A percentile compares a stretch with the other conserved stretches of the same genome.
phyloP scores from a whole-genome alignment of 495 filamentous ascomycete genomes.

The Cenococcum geophilum region DNA sequence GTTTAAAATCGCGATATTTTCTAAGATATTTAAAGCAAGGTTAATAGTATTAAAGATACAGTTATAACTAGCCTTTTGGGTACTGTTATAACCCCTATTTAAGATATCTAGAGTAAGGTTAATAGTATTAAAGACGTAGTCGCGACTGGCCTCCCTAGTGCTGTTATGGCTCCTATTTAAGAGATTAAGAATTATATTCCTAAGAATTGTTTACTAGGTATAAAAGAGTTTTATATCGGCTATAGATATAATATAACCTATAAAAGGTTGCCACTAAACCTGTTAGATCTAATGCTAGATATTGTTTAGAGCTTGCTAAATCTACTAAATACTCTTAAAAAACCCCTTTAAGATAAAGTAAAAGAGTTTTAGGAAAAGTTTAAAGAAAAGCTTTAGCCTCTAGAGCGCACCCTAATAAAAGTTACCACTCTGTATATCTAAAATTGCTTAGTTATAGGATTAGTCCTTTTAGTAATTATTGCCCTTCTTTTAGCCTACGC shows the following conservation, averaged over 20 bases:
- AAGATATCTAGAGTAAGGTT: too few species aligned
- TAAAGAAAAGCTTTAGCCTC: not conserved
- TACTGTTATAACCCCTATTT: too few species aligned
- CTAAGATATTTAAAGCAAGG: not conserved
- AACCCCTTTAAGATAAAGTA: not conserved
- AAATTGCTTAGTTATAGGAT: not conserved
- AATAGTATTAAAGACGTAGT: too few species aligned
- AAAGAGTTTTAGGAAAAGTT: too few species aligned
- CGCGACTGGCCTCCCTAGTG: too few species aligned
- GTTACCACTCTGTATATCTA: not conserved
- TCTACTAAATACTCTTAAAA: not conserved
- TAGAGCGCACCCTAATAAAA: not conserved
- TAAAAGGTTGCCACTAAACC: not conserved
- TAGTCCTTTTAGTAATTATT: not conserved
- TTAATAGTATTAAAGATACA: not conserved
- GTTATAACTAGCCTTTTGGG: not conserved
- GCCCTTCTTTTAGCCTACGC: not conserved
- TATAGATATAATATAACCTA: not conserved
- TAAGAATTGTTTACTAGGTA: not conserved
- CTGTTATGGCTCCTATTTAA: not conserved
- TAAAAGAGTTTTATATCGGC: not conserved
- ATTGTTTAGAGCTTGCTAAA: too few species aligned
- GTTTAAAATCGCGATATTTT: not conserved
- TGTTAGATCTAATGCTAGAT: not conserved
- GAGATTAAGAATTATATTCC: not conserved